Evolutionary conservation across 805 yeast genomes (phyloP).

Genomic region (Metschnikowia anglica): DNA sequence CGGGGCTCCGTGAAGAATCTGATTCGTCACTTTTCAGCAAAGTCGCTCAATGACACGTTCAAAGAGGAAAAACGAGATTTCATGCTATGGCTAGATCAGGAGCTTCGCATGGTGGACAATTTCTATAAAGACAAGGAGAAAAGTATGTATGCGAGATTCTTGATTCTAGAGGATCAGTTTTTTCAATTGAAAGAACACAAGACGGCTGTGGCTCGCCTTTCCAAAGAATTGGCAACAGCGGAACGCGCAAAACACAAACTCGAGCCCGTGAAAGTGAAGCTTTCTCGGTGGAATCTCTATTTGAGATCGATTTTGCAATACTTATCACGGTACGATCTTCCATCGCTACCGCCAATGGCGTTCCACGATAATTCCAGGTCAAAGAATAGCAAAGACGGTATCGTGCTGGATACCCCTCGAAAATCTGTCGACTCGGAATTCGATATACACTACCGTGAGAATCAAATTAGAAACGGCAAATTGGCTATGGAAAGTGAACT

Average conservation of each 20-base stretch:
- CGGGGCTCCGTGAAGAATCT: slow-evolving; percentile 5
- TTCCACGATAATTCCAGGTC: slow-evolving; percentile 24
- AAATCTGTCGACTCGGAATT: slow-evolving; percentile 12
- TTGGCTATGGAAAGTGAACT: slow-evolving; percentile 8
- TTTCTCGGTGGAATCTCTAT: slow-evolving; percentile 32
- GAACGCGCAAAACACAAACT: slow-evolving; percentile 10
- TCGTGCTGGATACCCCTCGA: slow-evolving; percentile 6
- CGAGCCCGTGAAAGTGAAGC: slow-evolving; percentile 21
- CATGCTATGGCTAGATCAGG: slow-evolving; percentile 63
- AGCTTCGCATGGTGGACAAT: slow-evolving; percentile 56
- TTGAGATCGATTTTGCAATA: slow-evolving; percentile 25
- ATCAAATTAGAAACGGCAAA: slow-evolving; percentile 39
- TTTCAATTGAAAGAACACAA: slow-evolving; percentile 59
- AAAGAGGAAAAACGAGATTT: slow-evolving; percentile 46
- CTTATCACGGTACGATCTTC: slow-evolving; percentile 37
- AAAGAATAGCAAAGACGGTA: slow-evolving; percentile 12
- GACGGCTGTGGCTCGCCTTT: slow-evolving; percentile 4
- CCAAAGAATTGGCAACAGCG: slow-evolving; percentile 7
- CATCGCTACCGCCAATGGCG: slow-evolving; percentile 40
- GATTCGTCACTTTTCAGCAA: slow-evolving; percentile 9
- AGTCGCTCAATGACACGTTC: slow-evolving; percentile 21
- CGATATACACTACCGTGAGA: slow-evolving; percentile 38
- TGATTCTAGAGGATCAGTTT: slow-evolving; percentile 66
- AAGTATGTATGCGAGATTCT: slow-evolving; percentile 57
- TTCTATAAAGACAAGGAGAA: slow-evolving; percentile 64